Evolutionary conservation across 164 flowering plant genomes (phyloP), one percentile per base, ranked within the genome.

Genomic region (Nelumbo lutea): DNA sequence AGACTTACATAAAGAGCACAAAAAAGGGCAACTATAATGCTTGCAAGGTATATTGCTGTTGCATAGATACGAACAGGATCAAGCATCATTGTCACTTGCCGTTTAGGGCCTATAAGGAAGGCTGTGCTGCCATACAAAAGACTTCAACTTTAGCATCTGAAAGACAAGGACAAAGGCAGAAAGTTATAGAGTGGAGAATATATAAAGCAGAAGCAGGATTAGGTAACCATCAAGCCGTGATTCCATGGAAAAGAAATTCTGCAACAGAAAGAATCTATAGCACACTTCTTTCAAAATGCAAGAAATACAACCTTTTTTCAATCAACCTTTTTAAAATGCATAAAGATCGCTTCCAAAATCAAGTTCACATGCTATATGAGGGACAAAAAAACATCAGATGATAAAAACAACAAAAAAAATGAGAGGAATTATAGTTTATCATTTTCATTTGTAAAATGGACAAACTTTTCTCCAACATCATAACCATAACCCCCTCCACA

Each of bases 1-100:
- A 7, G n/a, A 85, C 98, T 82, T 78, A 93, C 98, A 79, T 88
- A 93, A 74, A 93, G 84, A 64, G 98, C 96, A 81, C 89, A 88
- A 75, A 93, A 85, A 48, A 93, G 83, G 27, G 98, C 89, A 67
- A 91, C 59, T 39, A 93, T 80, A 41, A 91, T 86, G 64, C 96
- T 89, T 8, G 91, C 96, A 75, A 89, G 79, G 78, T 83, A 93
- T 68, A 85, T 59, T 27, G 95, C 91, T 56, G 98, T 93, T 53
- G 98, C 98, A 76, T 89, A 93, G 4, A 93, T 86, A 6, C 98
- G 97, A 64, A 84, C 98, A 73, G 98, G 96, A 71, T 93, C 98
- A 79, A 93, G 90, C 97, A 93, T 93, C 98, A 93, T 86, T 2
- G 85, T 79, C 67, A 91, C 76, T 82, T 93, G 98, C 71, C 93